A percentile compares a stretch with the other conserved stretches of the same genome.
Evolutionary conservation across 495 filamentous ascomycete species (phyloP).

Genomic region (Trichoderma virens): DNA sequence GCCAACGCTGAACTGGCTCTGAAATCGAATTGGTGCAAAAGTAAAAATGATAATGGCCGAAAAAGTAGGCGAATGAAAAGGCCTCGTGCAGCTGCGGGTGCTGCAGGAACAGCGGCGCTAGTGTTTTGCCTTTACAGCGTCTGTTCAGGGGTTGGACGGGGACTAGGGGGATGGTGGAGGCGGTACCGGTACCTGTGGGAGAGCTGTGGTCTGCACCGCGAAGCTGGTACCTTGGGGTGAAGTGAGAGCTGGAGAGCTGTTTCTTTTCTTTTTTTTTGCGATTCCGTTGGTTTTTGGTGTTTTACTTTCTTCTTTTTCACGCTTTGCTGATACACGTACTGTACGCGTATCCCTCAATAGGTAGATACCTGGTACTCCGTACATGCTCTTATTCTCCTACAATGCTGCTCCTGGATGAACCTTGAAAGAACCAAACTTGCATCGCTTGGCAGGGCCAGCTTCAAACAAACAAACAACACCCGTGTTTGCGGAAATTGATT

Average conservation of each 20-base stretch:
- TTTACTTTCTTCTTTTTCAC: no score
- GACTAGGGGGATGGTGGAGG: not conserved
- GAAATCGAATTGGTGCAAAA: not conserved
- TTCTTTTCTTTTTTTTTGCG: no score
- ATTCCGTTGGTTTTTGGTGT: no score
- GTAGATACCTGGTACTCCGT: no score
- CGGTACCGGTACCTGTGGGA: not conserved
- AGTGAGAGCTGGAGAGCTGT: no score
- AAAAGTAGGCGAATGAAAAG: not conserved
- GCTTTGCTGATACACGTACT: no score
- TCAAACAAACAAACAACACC: not conserved
- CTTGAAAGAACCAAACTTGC: no score
- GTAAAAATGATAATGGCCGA: not conserved
- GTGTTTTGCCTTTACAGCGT: not conserved
- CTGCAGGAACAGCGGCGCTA: constrained; percentile 7
- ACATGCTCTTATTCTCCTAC: no score
- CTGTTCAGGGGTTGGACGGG: not conserved
- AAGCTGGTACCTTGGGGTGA: no score
- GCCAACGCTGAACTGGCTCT: not conserved
- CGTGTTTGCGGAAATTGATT: not conserved
- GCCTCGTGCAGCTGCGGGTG: not conserved
- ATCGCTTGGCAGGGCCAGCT: not conserved
- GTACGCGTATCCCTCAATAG: no score
- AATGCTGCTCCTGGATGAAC: no score
- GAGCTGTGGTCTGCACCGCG: not conserved